Conservation (phyloP, 805 yeast genomes). For the Saturnispora saitoi region DNA sequence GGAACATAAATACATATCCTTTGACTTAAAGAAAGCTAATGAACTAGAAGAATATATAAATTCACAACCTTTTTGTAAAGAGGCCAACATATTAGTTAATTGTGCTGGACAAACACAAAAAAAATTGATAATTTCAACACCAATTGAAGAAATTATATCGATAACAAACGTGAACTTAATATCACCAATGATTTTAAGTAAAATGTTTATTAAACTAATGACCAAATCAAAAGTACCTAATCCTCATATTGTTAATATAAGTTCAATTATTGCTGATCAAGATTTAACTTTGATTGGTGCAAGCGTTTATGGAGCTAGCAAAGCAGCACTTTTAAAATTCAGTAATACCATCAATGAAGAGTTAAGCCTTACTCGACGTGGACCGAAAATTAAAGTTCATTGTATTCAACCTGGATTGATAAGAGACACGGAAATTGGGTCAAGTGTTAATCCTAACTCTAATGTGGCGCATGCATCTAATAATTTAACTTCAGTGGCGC, state of each 20-base stretch:
- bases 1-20: slow-evolving; percentile 27
- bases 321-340: slow-evolving; percentile 61
- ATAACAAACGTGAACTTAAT: slow-evolving; percentile 49
- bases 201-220: slow-evolving; percentile 44
- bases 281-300: slow-evolving; percentile 36
- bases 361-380: slow-evolving; percentile 26
- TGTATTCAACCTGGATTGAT: slow-evolving; percentile 62
- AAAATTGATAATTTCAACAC: slow-evolving; percentile 38
- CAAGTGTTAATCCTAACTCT: slow-evolving; percentile 18
- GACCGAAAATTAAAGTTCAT: slow-evolving; percentile 50
- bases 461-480: neutral
- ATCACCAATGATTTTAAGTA: slow-evolving; percentile 54
- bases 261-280: slow-evolving; percentile 52
- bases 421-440: slow-evolving; percentile 59
- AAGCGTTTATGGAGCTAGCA: slow-evolving; percentile 57
- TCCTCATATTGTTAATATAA: slow-evolving; percentile 47
- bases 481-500: neutral
- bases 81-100: slow-evolving; percentile 43
- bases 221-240: slow-evolving; percentile 26
- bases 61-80: slow-evolving; percentile 24
- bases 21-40: slow-evolving; percentile 26
- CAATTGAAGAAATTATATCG: slow-evolving; percentile 32
- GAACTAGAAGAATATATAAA: slow-evolving; percentile 12
- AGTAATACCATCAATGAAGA: slow-evolving; percentile 54
- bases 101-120: slow-evolving; percentile 62